Evolutionary conservation across 768 basidiomycete species (phyloP), one percentile per base, ranked within the genome.

Genomic region (Amanita jacksonii): DNA sequence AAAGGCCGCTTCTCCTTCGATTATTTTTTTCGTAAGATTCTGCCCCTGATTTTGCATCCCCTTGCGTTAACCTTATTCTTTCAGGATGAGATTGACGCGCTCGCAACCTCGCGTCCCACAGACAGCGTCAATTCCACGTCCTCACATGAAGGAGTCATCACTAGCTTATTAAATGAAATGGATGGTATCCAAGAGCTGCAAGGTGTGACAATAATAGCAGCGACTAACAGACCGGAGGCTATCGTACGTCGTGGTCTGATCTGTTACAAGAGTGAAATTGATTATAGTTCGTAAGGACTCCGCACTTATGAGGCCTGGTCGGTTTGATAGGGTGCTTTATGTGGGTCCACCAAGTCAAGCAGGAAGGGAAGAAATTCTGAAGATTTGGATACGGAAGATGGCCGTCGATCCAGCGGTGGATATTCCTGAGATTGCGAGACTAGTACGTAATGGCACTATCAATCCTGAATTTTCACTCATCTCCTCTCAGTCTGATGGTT

Each of bases 51-150:
- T 45, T 9, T 30, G 22, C 43, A 25, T 31, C n/a, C 22, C 15
- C 45, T 33, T 13, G 28, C 25, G 7, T 12, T 2, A 28, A 30
- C 46, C 30, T 22, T 19, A 23, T 28, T 52, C 32, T 47, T 25
- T 15, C 32, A 97, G 94, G 96, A 99, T 57, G 96, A 99, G 60
- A 88, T 99, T 41, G 96, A 99, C 56, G 92, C 93, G 0, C 72
- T 99, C 1, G 93, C 87, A 2, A 77, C 79, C 1, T 81, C 89
- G 1, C 77, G 96, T 24, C 69, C 71, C 0, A 76, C 78, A 35
- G 74, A 78, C 12, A 63, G 65, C 2, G 79, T 79, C 32, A 30
- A 24, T 32, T 60, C 66, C 4, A 62, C 67, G 1, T 72, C 74
- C 0, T 70, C 79, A 0, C 85, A 91, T 52, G 85, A 89, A 52